phyloP scores from a whole-genome alignment of 2,329 filamentous ascomycete species.

The Mycogone perniciosa region DNA sequence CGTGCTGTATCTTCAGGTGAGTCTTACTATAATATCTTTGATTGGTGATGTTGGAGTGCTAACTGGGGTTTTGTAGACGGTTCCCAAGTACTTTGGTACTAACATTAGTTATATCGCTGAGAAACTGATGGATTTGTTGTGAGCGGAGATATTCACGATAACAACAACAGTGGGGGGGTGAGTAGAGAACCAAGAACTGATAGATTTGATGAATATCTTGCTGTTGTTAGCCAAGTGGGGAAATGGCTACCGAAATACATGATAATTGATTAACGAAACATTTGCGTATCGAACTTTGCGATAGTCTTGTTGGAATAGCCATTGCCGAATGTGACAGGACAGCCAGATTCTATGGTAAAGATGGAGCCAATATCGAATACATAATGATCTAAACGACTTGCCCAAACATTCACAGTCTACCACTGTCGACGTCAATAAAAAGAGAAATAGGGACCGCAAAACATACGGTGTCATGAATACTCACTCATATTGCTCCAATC shows the following conservation, averaged over 20 bases:
- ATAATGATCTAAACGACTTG: neutral
- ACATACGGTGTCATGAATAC: too few species aligned
- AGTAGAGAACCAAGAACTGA: neutral
- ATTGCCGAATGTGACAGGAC: neutral
- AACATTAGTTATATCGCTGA: slow-evolving; percentile 18
- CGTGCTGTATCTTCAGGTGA: slow-evolving; percentile 42
- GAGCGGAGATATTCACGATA: neutral
- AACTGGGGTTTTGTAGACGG: neutral
- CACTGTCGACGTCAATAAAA: neutral
- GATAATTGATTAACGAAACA: too few species aligned
- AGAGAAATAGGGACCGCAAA: neutral
- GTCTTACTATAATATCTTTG: neutral
- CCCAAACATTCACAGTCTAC: neutral
- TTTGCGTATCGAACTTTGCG: too few species aligned
- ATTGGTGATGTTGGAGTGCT: neutral
- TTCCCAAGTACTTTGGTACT: slow-evolving; percentile 1
- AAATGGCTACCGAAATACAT: too few species aligned
- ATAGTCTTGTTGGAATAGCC: too few species aligned
- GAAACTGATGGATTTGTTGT: slow-evolving; percentile 12
- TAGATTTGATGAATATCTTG: neutral
- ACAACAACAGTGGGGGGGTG: neutral
- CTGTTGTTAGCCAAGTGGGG: too few species aligned
- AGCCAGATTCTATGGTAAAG: neutral
- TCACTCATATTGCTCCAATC: too few species aligned
- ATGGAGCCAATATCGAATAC: neutral